phyloP scores from a whole-genome alignment of 176 grass and related monocot species.

The Melocanna baccifera region DNA sequence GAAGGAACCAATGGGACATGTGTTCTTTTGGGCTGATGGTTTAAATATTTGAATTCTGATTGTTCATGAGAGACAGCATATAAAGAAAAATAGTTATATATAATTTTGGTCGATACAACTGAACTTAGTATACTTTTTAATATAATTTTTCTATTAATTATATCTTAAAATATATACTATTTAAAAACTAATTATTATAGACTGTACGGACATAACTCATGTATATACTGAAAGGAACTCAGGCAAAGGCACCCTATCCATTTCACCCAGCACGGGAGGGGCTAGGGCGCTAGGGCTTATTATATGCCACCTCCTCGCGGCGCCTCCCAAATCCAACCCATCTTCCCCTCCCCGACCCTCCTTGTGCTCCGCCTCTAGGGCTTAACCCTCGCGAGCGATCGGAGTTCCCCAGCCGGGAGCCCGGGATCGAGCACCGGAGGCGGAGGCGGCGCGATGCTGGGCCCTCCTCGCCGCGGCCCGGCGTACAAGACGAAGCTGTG shows the following conservation, averaged over 20 bases:
- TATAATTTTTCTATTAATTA: too few relatives aligned
- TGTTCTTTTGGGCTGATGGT: too few relatives aligned
- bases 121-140: too few relatives aligned
- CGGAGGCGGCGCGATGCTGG: conserved; percentile 18
- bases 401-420: conserved; percentile 2
- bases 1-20: not conserved
- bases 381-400: conserved; percentile 31
- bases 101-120: too few relatives aligned
- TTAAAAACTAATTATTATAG: too few relatives aligned
- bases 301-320: not conserved
- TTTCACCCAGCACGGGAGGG: not conserved
- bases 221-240: too few relatives aligned
- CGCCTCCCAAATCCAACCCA: not conserved
- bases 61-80: too few relatives aligned
- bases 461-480: conserved; percentile 53
- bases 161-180: too few relatives aligned
- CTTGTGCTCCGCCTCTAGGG: not conserved
- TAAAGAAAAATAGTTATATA: too few relatives aligned
- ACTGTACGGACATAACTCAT: too few relatives aligned
- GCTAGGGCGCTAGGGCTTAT: not conserved
- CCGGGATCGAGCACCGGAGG: not conserved
- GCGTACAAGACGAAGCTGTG: conserved; percentile 95
- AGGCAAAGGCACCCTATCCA: not conserved
- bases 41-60: too few relatives aligned
- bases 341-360: not conserved